Conservation (phyloP, 129 eudicot species). For the Logfia minima region DNA sequence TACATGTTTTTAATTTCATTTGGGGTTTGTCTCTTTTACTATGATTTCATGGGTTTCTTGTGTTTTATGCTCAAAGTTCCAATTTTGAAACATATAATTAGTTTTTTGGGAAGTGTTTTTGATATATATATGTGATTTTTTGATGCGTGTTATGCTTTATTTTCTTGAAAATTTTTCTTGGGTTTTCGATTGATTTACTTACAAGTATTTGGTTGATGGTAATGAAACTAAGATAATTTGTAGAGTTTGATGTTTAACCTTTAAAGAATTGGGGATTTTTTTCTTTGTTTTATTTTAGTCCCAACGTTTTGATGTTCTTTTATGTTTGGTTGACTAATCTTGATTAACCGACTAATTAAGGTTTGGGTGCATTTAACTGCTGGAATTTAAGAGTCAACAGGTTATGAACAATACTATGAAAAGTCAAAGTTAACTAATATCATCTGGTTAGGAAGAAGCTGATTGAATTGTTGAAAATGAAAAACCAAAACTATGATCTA, state of each 20-base stretch:
- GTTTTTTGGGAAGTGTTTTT: background rate
- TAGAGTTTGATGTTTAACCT: background rate
- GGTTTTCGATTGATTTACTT: slow-evolving; percentile 4
- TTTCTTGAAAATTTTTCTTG: background rate
- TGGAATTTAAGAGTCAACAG: slow-evolving; percentile 17
- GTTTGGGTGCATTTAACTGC: background rate
- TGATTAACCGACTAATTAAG: background rate
- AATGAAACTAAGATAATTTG: background rate
- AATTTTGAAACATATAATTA: slow-evolving; percentile 3
- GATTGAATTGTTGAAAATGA: background rate
- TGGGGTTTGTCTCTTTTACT: background rate
- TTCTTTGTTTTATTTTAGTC: background rate
- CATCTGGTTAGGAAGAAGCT: background rate
- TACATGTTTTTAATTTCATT: background rate
- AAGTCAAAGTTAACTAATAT: slow-evolving; percentile 9
- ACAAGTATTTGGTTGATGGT: slow-evolving; percentile 11
- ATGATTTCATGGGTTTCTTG: background rate
- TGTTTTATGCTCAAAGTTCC: background rate
- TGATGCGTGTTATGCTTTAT: background rate
- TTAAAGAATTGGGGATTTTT: background rate
- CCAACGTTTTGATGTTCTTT: background rate
- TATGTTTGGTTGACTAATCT: slow-evolving; percentile 8
- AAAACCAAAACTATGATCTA: background rate
- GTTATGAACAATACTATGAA: slow-evolving; percentile 1
- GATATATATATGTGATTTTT: slow-evolving; percentile 9